Conservation (phyloP, 2,329 filamentous ascomycete genomes). For the Xylaria sp. region DNA sequence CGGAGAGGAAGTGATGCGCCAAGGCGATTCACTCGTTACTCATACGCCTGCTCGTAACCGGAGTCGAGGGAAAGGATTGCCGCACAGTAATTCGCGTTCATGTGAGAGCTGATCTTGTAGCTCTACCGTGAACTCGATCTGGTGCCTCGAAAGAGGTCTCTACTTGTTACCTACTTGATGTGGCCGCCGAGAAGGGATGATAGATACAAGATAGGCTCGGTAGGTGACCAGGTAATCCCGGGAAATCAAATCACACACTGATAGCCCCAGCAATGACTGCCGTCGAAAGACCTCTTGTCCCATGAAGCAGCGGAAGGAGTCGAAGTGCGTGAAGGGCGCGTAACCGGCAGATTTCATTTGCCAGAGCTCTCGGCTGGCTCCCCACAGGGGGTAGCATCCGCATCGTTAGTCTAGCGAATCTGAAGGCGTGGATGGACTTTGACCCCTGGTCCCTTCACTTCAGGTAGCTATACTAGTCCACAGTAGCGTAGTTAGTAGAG, state of each 20-base stretch:
- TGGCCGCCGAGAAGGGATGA: not conserved
- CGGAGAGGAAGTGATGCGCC: not conserved
- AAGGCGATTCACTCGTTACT: not conserved
- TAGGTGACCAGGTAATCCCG: too few species aligned
- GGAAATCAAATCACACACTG: conserved; percentile 19
- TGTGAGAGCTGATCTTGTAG: not conserved
- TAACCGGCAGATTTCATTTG: conserved; percentile 29
- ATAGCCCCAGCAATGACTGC: conserved; percentile 16
- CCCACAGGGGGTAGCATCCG: conserved; percentile 11
- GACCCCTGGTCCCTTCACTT: conserved; percentile 17
- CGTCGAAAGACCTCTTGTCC: not conserved
- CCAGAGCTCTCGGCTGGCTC: conserved; percentile 16
- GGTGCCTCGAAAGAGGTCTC: not conserved
- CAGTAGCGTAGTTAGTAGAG: too few species aligned
- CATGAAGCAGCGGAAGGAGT: conserved; percentile 9
- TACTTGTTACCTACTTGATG: not conserved
- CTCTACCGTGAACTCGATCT: not conserved
- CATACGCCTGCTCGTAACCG: not conserved
- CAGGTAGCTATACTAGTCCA: not conserved
- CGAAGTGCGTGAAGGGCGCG: conserved; percentile 21
- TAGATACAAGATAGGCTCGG: not conserved
- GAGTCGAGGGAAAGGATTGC: not conserved
- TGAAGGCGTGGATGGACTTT: conserved; percentile 6
- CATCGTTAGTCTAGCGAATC: conserved; percentile 20
- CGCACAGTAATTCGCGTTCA: not conserved